Evolutionary conservation across 2,329 filamentous ascomycete species (phyloP).

Genomic region (Colletotrichum endophyticum): DNA sequence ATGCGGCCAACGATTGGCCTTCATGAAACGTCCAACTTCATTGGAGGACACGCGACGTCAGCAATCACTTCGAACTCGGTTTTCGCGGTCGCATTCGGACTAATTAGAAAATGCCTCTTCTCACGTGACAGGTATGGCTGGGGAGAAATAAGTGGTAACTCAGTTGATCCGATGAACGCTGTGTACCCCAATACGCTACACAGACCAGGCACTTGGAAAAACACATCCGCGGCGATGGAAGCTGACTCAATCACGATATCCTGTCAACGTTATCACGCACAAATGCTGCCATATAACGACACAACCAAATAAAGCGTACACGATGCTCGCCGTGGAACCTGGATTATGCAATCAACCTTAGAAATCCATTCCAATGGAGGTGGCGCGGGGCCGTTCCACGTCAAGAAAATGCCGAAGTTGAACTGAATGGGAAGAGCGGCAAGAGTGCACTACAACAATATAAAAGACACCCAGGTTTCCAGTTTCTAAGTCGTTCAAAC

Average conservation of each 20-base stretch:
- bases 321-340: not conserved
- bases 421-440: not conserved
- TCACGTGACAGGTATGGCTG: not conserved
- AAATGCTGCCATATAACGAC: not conserved
- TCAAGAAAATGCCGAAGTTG: not conserved
- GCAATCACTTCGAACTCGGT: not conserved
- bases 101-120: fast-evolving
- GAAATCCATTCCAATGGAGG: fast-evolving
- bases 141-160: not conserved
- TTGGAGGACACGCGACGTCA: not conserved
- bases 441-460: not conserved
- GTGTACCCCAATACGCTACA: fast-evolving
- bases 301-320: not conserved
- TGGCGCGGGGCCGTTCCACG: not conserved
- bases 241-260: not conserved
- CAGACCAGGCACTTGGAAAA: fast-evolving
- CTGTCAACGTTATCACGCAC: not conserved
- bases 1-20: not conserved
- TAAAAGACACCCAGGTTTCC: fast-evolving
- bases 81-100: not conserved
- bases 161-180: not conserved
- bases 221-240: not conserved
- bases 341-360: not conserved
- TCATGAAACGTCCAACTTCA: not conserved
- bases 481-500: not conserved